Evolutionary conservation across 2,329 filamentous ascomycete genomes (phyloP).

Genomic region (Cytospora piceicola): DNA sequence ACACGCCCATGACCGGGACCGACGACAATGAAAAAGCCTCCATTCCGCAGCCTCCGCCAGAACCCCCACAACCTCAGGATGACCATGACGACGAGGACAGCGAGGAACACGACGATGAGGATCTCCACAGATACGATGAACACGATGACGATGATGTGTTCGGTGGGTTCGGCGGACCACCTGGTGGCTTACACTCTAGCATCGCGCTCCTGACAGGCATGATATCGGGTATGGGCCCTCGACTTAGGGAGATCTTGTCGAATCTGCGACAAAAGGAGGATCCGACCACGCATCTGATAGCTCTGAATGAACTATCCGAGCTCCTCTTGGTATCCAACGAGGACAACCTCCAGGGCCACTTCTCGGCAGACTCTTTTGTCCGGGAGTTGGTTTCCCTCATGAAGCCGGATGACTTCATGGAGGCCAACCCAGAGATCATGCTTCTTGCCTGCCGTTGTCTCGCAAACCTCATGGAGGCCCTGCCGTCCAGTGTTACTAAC

Average conservation of each 20-base stretch:
- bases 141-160: conserved; percentile 69
- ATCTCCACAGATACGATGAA: conserved; percentile 50
- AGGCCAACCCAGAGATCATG: conserved; percentile 97
- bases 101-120: conserved; percentile 58
- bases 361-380: conserved; percentile 91
- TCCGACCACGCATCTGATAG: conserved; percentile 84
- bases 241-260: conserved; percentile 76
- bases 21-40: conserved; percentile 57
- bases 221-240: conserved; percentile 81
- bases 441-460: conserved; percentile 92
- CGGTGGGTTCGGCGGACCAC: conserved; percentile 69
- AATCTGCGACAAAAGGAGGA: conserved; percentile 84
- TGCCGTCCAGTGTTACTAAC: conserved; percentile 89
- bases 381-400: conserved; percentile 92
- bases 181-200: conserved; percentile 74
- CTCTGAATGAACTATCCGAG: conserved; percentile 90
- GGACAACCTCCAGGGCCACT: conserved; percentile 93
- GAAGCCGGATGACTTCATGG: conserved; percentile 82
- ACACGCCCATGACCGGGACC: conserved; percentile 72
- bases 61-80: conserved; percentile 45
- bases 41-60: conserved; percentile 43
- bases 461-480: conserved; percentile 95
- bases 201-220: conserved; percentile 87
- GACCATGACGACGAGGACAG: conserved; percentile 48
- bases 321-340: conserved; percentile 93